phyloP scores from a whole-genome alignment of 164 flowering plant species.

The Vitis rotundifolia region DNA sequence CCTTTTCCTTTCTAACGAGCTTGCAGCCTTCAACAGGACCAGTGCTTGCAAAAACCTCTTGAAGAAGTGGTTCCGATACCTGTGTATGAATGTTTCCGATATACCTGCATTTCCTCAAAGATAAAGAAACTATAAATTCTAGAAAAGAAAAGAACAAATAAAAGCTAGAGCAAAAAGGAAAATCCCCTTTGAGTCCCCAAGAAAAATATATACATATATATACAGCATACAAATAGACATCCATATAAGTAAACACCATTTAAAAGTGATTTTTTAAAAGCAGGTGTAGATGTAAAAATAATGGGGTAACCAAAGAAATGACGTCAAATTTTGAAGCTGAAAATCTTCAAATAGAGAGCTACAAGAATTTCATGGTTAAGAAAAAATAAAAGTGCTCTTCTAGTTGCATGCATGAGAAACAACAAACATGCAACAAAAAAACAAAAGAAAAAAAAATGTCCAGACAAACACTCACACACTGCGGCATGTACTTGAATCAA shows the following conservation, averaged over 20 bases:
- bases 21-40: slow-evolving; percentile 98
- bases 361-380: background rate
- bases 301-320: background rate
- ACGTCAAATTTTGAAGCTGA: background rate
- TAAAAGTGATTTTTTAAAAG: no score
- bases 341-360: background rate
- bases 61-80: slow-evolving; percentile 93
- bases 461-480: slow-evolving; percentile 89
- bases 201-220: no score
- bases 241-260: no score
- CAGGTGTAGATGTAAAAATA: background rate
- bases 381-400: background rate
- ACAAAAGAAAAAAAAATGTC: slow-evolving; percentile 22
- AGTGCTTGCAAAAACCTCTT: slow-evolving; percentile 89
- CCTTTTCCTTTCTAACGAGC: slow-evolving; percentile 94
- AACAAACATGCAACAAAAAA: slow-evolving; percentile 11
- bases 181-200: background rate
- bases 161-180: slow-evolving; percentile 7
- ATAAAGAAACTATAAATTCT: slow-evolving; percentile 27
- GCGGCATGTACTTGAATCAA: slow-evolving; percentile 99
- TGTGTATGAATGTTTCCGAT: slow-evolving; percentile 94
- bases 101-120: slow-evolving; percentile 70
- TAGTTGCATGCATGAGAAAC: slow-evolving; percentile 7
- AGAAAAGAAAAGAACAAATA: slow-evolving; percentile 24
- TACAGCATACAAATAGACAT: no score